phyloP scores from a whole-genome alignment of 1,139 yeast genomes.

The Geotrichum carabidarum region DNA sequence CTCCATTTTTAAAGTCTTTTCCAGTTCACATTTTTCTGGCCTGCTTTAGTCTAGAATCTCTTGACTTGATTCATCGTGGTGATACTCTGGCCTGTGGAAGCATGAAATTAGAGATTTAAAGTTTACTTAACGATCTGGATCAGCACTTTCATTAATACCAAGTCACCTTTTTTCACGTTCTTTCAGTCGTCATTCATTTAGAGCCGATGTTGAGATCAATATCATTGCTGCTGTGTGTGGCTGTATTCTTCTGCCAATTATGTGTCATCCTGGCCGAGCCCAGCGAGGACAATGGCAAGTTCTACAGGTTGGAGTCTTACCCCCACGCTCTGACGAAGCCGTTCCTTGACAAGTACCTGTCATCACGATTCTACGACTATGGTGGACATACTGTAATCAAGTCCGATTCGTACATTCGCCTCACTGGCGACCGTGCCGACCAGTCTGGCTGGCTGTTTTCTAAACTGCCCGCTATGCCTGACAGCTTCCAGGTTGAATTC shows the following conservation, averaged over 20 bases:
- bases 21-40: background rate
- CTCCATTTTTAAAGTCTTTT: background rate
- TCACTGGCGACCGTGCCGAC: conserved; percentile 41
- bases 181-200: background rate
- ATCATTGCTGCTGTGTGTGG: too few relatives aligned
- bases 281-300: background rate
- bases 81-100: too few relatives aligned
- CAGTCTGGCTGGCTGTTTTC: conserved; percentile 41
- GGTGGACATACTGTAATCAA: conserved; percentile 39
- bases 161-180: too few relatives aligned
- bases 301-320: conserved; percentile 21
- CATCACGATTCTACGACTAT: conserved; percentile 38
- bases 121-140: too few relatives aligned
- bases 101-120: too few relatives aligned
- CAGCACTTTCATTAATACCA: too few relatives aligned
- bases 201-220: background rate
- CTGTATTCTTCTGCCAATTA: background rate
- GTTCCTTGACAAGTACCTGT: conserved; percentile 31
- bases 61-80: too few relatives aligned
- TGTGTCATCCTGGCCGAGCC: background rate
- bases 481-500: conserved; percentile 50
- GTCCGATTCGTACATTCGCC: conserved; percentile 35
- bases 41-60: background rate
- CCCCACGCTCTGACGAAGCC: conserved; percentile 26
- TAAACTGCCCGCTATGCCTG: conserved; percentile 34